Base-by-base conservation (phyloP, 1,284 basidiomycete species). In the Pseudozyma pruni region DNA sequence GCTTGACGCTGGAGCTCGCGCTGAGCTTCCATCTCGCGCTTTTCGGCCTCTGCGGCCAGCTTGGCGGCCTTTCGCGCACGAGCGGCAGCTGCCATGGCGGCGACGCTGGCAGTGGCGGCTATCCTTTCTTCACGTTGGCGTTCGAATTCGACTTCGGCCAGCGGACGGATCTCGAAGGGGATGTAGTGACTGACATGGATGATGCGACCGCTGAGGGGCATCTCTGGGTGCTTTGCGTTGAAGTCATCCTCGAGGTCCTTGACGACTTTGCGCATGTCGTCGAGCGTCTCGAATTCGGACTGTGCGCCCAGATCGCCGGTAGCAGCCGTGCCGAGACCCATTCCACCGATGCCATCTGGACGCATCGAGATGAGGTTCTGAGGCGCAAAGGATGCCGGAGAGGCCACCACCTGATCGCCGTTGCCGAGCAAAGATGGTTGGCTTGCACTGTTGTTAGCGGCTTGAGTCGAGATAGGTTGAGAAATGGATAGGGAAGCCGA, bases 161-260 rank as follows among this genome's bases (percentile, higher is more conserved):
- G 56, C 10, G 79, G 69, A 33, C 71, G 72, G 31, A 81, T 74
- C 35, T 72, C 67, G 57, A 82, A 81, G 19, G 80, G 80, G n/a
- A 82, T 76, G 50, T 72, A 75, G 53, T 81, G 79, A 42, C 70
- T 75, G 42, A 80, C 79, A 35, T 82, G 80, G 42, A 82, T 82
- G 53, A 82, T 78, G 20, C 80, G 70, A 11, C 80, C 80, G 46
- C 73, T 76, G 29, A 81, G 63, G 8, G 75, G 64, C 39, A 57
- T 62, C 25, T 72, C 64, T 23, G 75, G 72, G 38, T 80, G 79
- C 40, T 74, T 76, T 17, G 61, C 59, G 32, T 69, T 72, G 51
- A 78, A 79, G 27, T 81, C 80, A 8, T 70, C 63, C 46, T 78
- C 70, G 43, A 81, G 74, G 19, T 75, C 63, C 41, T 61, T 50